Percentiles rank a stretch among this genome's conserved stretches.
Conservation (phyloP, 208 protist genomes). For the Crithidia acanthocephali region DNA sequence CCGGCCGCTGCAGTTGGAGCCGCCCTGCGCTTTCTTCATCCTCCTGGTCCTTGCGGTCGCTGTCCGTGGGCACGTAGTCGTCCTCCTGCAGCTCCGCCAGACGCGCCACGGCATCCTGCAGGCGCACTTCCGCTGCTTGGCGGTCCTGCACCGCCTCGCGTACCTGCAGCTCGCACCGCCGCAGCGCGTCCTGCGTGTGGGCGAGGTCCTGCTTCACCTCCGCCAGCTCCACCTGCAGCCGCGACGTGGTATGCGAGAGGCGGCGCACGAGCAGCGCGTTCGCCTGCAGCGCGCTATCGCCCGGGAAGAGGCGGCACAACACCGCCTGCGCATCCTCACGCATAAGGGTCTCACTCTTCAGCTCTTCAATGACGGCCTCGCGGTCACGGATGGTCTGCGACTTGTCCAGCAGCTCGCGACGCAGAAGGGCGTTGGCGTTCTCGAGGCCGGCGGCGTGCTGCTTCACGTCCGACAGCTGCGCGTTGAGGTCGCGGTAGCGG, state of each 20-base stretch:
- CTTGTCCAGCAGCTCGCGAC: conserved; percentile 18
- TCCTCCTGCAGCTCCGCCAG: conserved; percentile 25
- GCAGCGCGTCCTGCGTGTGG: conserved; percentile 28
- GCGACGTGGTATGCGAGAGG: conserved; percentile 13
- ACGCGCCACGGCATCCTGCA: conserved; percentile 33
- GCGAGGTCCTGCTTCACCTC: conserved; percentile 31
- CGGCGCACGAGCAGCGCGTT: conserved; percentile 28
- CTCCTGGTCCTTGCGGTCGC: neutral
- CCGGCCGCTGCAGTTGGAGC: neutral
- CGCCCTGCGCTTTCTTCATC: neutral
- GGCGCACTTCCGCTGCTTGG: conserved; percentile 52
- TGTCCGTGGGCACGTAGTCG: neutral
- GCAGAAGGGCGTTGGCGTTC: conserved; percentile 19
- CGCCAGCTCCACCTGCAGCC: conserved; percentile 29
- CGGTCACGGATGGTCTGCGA: conserved; percentile 1
- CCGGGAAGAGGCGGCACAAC: conserved; percentile 63
- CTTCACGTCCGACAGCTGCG: conserved; percentile 16
- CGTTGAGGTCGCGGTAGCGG: conserved; percentile 18
- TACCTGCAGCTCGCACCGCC: conserved; percentile 18
- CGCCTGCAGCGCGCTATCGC: conserved; percentile 49
- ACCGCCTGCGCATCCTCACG: conserved; percentile 50
- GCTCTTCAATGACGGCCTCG: conserved; percentile 23
- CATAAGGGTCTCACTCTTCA: conserved; percentile 43
- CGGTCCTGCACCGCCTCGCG: conserved; percentile 48
- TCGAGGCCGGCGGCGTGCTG: conserved; percentile 27